phyloP scores from a whole-genome alignment of 495 filamentous ascomycete genomes.

The Hyaloscypha bicolor region DNA sequence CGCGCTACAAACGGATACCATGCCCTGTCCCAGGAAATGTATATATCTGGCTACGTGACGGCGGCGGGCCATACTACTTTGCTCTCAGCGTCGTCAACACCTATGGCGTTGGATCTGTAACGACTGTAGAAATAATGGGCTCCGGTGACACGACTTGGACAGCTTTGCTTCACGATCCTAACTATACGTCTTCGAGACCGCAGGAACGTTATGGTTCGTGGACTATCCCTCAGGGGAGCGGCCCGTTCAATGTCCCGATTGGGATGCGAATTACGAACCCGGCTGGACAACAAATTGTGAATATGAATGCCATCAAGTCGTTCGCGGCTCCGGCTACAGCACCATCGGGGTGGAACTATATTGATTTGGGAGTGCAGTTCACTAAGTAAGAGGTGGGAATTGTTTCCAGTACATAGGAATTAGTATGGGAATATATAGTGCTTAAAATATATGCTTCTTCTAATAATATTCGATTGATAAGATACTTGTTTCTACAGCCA shows the following conservation, averaged over 20 bases:
- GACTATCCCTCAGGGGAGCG: constrained; percentile 13
- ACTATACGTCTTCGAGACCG: constrained; percentile 16
- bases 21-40: constrained; percentile 20
- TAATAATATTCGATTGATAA: too few species aligned
- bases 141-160: constrained; percentile 13
- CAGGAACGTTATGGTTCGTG: constrained; percentile 22
- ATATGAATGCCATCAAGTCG: constrained; percentile 12
- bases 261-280: constrained; percentile 17
- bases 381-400: background rate
- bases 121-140: constrained; percentile 14
- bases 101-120: constrained; percentile 15
- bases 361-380: constrained; percentile 26
- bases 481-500: too few species aligned
- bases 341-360: constrained; percentile 14
- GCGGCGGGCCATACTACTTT: constrained; percentile 24
- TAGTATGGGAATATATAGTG: too few species aligned
- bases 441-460: too few species aligned
- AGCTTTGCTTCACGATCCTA: constrained; percentile 12
- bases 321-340: constrained; percentile 20
- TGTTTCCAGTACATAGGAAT: too few species aligned
- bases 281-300: constrained; percentile 15
- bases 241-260: constrained; percentile 19
- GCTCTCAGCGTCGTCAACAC: constrained; percentile 18
- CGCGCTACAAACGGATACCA: constrained; percentile 19
- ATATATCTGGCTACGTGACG: constrained; percentile 25